phyloP scores from a whole-genome alignment of 345 rosid species.

The Aquilaria yunnanensis region DNA sequence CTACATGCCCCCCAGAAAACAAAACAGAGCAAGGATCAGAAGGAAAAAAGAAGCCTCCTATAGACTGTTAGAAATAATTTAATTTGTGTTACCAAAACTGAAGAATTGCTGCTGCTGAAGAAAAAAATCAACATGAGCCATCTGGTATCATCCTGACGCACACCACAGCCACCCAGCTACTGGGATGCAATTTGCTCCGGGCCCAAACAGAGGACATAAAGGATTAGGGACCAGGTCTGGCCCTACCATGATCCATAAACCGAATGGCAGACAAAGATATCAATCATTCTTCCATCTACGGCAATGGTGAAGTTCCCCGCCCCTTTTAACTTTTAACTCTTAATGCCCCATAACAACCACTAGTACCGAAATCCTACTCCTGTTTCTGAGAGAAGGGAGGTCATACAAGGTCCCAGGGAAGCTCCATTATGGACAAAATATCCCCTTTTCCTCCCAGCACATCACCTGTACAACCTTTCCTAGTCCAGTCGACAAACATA shows the following conservation, averaged over 20 bases:
- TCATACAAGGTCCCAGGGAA: conserved; percentile 12
- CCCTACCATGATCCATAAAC: conserved; percentile 29
- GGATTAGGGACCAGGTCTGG: conserved; percentile 17
- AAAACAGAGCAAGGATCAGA: neutral
- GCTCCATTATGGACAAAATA: conserved; percentile 21
- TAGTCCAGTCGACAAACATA: conserved; percentile 19
- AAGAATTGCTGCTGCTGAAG: neutral
- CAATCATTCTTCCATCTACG: conserved; percentile 34
- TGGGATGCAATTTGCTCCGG: no score
- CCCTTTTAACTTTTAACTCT: conserved; percentile 28
- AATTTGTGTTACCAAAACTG: conserved; percentile 19
- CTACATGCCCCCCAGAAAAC: neutral
- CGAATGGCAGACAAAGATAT: conserved; percentile 44
- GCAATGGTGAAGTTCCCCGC: conserved; percentile 31
- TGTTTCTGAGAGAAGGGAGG: conserved; percentile 13
- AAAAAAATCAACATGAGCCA: neutral
- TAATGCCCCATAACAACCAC: conserved; percentile 30
- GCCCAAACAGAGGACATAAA: no score
- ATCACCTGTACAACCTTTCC: conserved; percentile 23
- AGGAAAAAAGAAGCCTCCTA: no score
- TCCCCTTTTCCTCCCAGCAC: conserved; percentile 20
- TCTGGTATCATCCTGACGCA: neutral
- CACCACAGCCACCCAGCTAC: no score
- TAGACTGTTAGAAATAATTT: neutral
- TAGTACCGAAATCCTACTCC: conserved; percentile 19